phyloP scores from a whole-genome alignment of 768 basidiomycete species.

The Pulveroboletus sp. region DNA sequence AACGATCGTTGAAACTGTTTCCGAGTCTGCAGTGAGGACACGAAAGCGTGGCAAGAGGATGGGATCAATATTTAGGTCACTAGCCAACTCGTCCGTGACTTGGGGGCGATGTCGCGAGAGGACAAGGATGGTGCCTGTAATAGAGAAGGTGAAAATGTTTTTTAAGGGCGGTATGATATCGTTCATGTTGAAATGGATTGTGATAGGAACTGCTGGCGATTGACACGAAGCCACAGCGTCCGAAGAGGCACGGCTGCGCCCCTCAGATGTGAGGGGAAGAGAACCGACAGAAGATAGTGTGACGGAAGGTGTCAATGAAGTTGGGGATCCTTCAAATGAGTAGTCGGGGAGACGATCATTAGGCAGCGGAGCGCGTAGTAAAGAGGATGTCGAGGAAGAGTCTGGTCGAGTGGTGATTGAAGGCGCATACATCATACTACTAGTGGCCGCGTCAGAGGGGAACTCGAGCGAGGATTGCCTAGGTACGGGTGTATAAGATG shows the following conservation, averaged over 20 bases:
- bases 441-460: slow-evolving; percentile 18
- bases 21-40: slow-evolving; percentile 61
- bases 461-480: slow-evolving; percentile 51
- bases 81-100: slow-evolving; percentile 24
- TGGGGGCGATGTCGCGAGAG: slow-evolving; percentile 37
- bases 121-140: slow-evolving; percentile 62
- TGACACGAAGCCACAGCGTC: slow-evolving; percentile 21
- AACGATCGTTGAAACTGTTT: slow-evolving; percentile 53
- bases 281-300: slow-evolving; percentile 38
- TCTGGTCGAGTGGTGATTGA: slow-evolving; percentile 32
- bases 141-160: slow-evolving; percentile 59
- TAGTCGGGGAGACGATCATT: slow-evolving; percentile 60
- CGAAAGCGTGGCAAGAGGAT: slow-evolving; percentile 64
- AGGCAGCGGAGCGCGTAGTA: slow-evolving; percentile 73
- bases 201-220: slow-evolving; percentile 59
- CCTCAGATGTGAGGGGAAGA: slow-evolving; percentile 28
- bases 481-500: slow-evolving; percentile 35
- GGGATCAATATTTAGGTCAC: slow-evolving; percentile 41
- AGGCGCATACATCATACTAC: slow-evolving; percentile 19
- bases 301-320: slow-evolving; percentile 45
- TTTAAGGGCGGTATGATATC: slow-evolving; percentile 63
- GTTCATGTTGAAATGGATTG: slow-evolving; percentile 76
- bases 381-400: slow-evolving; percentile 52
- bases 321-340: slow-evolving; percentile 65
- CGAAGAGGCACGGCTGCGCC: slow-evolving; percentile 38